Evolutionary conservation across 805 yeast genomes (phyloP).

Genomic region (Kregervanrija delftensis): DNA sequence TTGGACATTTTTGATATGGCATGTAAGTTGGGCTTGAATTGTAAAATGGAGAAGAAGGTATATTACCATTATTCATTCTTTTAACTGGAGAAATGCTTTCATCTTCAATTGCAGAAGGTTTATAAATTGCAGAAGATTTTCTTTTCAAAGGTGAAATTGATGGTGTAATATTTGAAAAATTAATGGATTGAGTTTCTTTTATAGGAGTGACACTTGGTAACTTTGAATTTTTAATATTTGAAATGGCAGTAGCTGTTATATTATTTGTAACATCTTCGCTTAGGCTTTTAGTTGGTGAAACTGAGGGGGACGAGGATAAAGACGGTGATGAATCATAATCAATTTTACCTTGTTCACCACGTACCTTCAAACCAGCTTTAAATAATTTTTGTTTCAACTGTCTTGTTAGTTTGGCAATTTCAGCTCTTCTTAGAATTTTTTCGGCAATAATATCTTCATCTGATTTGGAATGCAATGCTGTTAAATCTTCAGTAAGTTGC

Average conservation of each 20-base stretch:
- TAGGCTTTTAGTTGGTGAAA: constrained; percentile 14
- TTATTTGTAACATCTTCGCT: constrained; percentile 10
- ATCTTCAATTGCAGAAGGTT: constrained; percentile 5
- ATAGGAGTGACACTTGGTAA: constrained; percentile 8
- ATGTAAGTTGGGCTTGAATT: constrained; percentile 16
- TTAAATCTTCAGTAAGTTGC: too few species aligned
- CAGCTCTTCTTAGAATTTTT: constrained; percentile 38
- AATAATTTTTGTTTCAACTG: constrained; percentile 35
- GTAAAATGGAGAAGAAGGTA: constrained; percentile 27
- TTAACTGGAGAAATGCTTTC: constrained; percentile 24
- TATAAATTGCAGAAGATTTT: constrained; percentile 12
- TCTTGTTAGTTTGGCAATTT: constrained; percentile 38
- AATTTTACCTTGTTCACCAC: constrained; percentile 23
- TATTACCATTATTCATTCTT: constrained; percentile 17
- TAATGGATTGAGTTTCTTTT: constrained; percentile 1
- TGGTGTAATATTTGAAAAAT: constrained; percentile 7
- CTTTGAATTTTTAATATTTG: constrained; percentile 11
- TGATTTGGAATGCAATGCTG: constrained; percentile 5
- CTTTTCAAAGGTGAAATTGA: constrained; percentile 24
- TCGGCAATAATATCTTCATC: constrained; percentile 37
- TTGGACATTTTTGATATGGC: constrained; percentile 10
- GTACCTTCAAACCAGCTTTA: constrained; percentile 33
- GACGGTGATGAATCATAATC: constrained; percentile 1
- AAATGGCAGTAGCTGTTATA: constrained; percentile 15
- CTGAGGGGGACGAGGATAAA: constrained; percentile 7